Evolutionary conservation across 257 asterid genomes (phyloP).

Genomic region (Penstemon eatonii): DNA sequence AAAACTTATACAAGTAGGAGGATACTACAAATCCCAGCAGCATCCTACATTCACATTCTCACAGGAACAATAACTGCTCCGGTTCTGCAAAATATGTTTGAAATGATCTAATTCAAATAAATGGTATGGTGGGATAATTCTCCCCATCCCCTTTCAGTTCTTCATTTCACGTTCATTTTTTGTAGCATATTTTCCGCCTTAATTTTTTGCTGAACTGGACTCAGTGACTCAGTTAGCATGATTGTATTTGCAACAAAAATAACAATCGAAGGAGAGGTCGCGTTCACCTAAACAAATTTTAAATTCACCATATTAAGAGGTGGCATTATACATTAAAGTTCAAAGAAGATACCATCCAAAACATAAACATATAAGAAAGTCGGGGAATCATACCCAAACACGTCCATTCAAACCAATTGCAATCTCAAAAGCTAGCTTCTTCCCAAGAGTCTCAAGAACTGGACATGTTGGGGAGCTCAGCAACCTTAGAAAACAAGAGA

Average conservation of each 20-base stretch:
- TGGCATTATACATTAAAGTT: slow-evolving; percentile 13
- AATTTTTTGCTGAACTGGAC: slow-evolving; percentile 78
- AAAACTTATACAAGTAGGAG: too few species aligned
- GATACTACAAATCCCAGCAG: too few species aligned
- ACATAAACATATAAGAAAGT: slow-evolving; percentile 13
- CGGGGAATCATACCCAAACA: slow-evolving; percentile 69
- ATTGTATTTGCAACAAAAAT: slow-evolving; percentile 86
- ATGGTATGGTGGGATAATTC: background rate
- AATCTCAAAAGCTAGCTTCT: slow-evolving; percentile 87
- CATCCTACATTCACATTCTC: too few species aligned
- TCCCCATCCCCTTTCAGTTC: background rate
- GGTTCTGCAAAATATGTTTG: too few species aligned
- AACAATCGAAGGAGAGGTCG: slow-evolving; percentile 54
- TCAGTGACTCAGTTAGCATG: slow-evolving; percentile 73
- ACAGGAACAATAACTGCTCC: too few species aligned
- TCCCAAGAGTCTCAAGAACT: slow-evolving; percentile 86
- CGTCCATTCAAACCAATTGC: slow-evolving; percentile 96
- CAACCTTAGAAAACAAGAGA: slow-evolving; percentile 47
- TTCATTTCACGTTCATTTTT: slow-evolving; percentile 24
- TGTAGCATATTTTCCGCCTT: slow-evolving; percentile 79
- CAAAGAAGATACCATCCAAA: slow-evolving; percentile 3
- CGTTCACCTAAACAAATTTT: slow-evolving; percentile 61
- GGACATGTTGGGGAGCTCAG: slow-evolving; percentile 83
- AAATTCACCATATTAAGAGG: background rate
- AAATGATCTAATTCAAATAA: background rate